Evolutionary conservation across 352 stramenopile species (phyloP), one percentile per base, ranked within the genome.

Genomic region (Paralagenidium karlingii): DNA sequence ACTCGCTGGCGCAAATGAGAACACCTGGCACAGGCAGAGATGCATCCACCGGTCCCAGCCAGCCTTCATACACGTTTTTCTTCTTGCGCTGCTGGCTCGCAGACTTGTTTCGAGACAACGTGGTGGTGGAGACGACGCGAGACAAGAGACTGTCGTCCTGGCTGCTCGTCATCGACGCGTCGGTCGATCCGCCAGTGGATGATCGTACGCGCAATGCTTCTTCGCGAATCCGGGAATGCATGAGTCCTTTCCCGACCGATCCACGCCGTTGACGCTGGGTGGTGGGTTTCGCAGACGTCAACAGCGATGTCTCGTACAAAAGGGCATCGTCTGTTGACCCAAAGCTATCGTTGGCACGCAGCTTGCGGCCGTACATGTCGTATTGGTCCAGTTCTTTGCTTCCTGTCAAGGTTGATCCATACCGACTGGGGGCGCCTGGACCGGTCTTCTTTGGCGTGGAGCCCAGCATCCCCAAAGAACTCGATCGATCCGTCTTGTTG

Each of bases 1-100:
- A 51, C 38, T 85, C 75, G 25, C 74, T 68, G 2, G 68, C 62
- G 8, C 55, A 74, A 36, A 85, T 82, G 7, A 88, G 34, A 26
- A 88, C 71, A 13, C 75, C 75, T 0, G 70, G 67, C 0, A 88
- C 58, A 3, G 75, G 75, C 28, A 88, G 53, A 8, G 70, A 82
- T 13, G 65, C 70, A 49, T 88, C 75, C 20, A 85, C 65, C 12
- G 75, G 65, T 2, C 70, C 70, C 3, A 80, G 48, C 68, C 73
- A 87, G 18, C 67, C 68, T 55, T 81, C 64, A 42, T 81, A 85
- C 34, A 74, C 30, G 30, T n/a, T n/a, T n/a, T n/a, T n/a, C n/a
- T n/a, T n/a, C n/a, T n/a, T n/a, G n/a, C n/a, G n/a, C n/a, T n/a
- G n/a, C n/a, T n/a, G n/a, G n/a, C n/a, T n/a, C n/a, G n/a, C n/a